phyloP scores from a whole-genome alignment of 2,329 filamentous ascomycete species.

The Paecilomyces sp. region DNA sequence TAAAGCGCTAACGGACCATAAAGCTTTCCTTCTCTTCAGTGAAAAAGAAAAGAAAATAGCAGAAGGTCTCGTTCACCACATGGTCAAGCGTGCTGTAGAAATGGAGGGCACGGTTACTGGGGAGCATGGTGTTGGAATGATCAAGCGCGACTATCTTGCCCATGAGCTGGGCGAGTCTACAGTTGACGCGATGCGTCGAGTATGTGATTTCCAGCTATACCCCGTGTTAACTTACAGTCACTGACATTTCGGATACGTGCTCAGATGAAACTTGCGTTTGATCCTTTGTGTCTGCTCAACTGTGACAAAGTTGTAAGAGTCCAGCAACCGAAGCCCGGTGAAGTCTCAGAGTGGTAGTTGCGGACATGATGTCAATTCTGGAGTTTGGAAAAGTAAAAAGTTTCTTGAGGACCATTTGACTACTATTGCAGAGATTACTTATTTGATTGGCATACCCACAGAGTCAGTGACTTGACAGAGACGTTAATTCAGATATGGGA shows the following conservation, averaged over 20 bases:
- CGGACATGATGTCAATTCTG: neutral
- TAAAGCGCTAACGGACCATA: neutral
- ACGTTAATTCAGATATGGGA: no score
- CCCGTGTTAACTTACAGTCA: neutral
- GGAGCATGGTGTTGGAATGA: slow-evolving; percentile 64
- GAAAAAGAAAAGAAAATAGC: slow-evolving; percentile 54
- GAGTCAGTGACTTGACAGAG: no score
- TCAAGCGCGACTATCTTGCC: slow-evolving; percentile 59
- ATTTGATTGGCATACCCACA: no score
- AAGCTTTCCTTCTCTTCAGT: slow-evolving; percentile 56
- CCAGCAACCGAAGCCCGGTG: slow-evolving; percentile 41
- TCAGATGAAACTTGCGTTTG: slow-evolving; percentile 57
- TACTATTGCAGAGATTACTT: neutral
- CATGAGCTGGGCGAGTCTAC: slow-evolving; percentile 56
- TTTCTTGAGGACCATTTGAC: no score
- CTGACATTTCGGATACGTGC: slow-evolving; percentile 10
- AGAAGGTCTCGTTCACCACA: slow-evolving; percentile 67
- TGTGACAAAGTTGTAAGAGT: slow-evolving; percentile 57
- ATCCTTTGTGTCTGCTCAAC: slow-evolving; percentile 58
- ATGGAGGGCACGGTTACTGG: slow-evolving; percentile 77
- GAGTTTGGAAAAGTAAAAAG: neutral
- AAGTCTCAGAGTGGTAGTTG: slow-evolving; percentile 42
- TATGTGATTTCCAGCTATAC: slow-evolving; percentile 26
- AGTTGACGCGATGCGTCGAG: slow-evolving; percentile 59
- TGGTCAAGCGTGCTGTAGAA: slow-evolving; percentile 80